Base-by-base conservation (phyloP, 2,329 filamentous ascomycete genomes). In the Penicillium sp. region DNA sequence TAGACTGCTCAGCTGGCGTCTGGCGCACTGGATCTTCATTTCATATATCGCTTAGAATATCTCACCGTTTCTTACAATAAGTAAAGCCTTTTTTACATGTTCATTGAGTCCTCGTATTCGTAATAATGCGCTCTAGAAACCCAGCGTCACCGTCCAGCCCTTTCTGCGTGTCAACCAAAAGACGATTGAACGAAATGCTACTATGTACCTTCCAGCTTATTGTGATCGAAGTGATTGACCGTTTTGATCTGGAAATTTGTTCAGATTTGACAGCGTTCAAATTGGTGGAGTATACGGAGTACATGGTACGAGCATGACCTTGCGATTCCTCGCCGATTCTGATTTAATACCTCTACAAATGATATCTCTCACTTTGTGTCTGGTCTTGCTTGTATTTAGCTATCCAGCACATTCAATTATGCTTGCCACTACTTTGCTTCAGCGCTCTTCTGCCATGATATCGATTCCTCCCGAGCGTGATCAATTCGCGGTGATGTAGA, bases 1-100 rank as follows among this genome's bases (percentile, higher is more conserved):
- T 76, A 77, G 71, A 75, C 63, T 68, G 59, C 66, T 66, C 65
- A 63, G 68, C 61, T 48, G 73, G 74, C 72, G 74, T 72, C 65
- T 69, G 68, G 70, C 68, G 71, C 72, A 69, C 57, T 67, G 58
- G 58, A 55, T 56, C 57, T 62, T 55, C 48, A 57, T 67, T 62
- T 55, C 51, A 54, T 51, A 58, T 57, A 35, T 57, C 60, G 30
- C 26, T 59, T 52, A 38, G 38, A 43, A 22, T 10, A 52, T 35
- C 14, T 42, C n/a, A n/a, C 25, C 16, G 25, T 40, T 52, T 25
- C 25, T 22, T 40, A 35, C 51, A 35, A 52, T 22, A 7, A 30
- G 45, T 48, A 30, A 48, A 16, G 8, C 45, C 3, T 3, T 8
- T 1, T 51, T 22, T 22, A 22, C 19, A 35, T 35, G 26, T 49